Base-by-base conservation (phyloP, 2,329 filamentous ascomycete genomes). In the Paecilomyces sp. region DNA sequence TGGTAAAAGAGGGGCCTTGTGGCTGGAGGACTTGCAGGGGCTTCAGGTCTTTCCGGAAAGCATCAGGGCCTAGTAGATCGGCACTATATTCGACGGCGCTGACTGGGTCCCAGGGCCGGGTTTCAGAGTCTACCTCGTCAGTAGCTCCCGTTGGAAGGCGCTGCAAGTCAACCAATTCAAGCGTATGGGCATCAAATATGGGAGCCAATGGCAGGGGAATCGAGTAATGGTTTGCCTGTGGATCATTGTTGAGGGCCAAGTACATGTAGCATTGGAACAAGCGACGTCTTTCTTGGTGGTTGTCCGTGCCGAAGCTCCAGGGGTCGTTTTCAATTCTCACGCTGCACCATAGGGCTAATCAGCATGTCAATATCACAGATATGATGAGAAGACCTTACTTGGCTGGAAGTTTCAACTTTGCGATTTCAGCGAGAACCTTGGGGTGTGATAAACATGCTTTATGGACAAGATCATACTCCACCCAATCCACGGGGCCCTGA, bases 161-260 rank as follows among this genome's bases (percentile, higher is more conserved):
- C 67, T 91, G 88, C 63, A 91, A 87, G 11, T 88, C 83, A 53
- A 88, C 80, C 41, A 91, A 80, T 67, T 87, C 84, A 75, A 84
- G 82, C 1, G 80, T 85, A 51, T 80, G 80, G 0, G 82, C 82
- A 67, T 86, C 85, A 51, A 91, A 77, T 22, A 75, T 72, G 0
- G 73, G 73, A 0, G 72, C 74, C 58, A 75, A 74, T 56, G 69
- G 70, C 65, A 71, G 72, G 3, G 73, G 73, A 3, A 68, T 60
- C 1, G 70, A 71, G 57, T 75, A 75, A 50, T 74, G 72, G 60
- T 75, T 75, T 58, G 74, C 71, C 57, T 74, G 68, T 1, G 72
- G 70, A 30, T 75, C 72, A 54, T 75, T 69, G 1, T 65, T 66
- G 8, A 64, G 66, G 13, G 74, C 68, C 9, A 75, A 66, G 51